Evolutionary conservation across 371 early-diverging fungal species (phyloP).

Genomic region (Haplosporangium sp.): DNA sequence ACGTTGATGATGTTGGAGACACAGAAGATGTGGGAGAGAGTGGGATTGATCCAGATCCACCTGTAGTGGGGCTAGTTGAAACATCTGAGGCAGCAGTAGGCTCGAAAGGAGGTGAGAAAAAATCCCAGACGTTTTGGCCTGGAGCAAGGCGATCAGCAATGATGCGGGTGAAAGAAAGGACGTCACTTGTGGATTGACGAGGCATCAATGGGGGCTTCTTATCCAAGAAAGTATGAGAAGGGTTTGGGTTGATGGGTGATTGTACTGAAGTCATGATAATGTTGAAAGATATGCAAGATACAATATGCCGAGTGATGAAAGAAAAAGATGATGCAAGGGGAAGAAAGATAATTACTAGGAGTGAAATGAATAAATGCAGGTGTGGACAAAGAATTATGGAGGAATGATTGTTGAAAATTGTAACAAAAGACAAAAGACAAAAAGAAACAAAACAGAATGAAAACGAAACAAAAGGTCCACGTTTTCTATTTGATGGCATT

Average conservation of each 20-base stretch:
- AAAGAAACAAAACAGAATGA: background rate
- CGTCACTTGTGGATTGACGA: conserved; percentile 51
- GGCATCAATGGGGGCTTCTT: conserved; percentile 52
- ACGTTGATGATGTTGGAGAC: conserved; percentile 1
- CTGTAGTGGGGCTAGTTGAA: background rate
- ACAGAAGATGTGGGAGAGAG: conserved; percentile 7
- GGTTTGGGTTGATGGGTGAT: conserved; percentile 14
- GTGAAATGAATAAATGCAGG: background rate
- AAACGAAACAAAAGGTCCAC: background rate
- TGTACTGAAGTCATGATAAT: conserved; percentile 18
- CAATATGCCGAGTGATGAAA: background rate
- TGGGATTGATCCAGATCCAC: background rate
- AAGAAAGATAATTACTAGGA: background rate
- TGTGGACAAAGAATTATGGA: background rate
- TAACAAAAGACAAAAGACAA: background rate
- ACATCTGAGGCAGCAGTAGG: conserved; percentile 3
- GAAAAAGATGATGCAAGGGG: background rate
- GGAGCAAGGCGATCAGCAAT: conserved; percentile 44
- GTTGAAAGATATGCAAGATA: background rate
- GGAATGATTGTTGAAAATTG: background rate
- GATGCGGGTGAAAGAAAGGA: conserved; percentile 55
- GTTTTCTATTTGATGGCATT: background rate
- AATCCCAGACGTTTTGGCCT: conserved; percentile 53
- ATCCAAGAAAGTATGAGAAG: conserved; percentile 46
- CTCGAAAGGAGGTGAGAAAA: conserved; percentile 38